phyloP scores from a whole-genome alignment of 805 yeast genomes.

The Candida awuae region DNA sequence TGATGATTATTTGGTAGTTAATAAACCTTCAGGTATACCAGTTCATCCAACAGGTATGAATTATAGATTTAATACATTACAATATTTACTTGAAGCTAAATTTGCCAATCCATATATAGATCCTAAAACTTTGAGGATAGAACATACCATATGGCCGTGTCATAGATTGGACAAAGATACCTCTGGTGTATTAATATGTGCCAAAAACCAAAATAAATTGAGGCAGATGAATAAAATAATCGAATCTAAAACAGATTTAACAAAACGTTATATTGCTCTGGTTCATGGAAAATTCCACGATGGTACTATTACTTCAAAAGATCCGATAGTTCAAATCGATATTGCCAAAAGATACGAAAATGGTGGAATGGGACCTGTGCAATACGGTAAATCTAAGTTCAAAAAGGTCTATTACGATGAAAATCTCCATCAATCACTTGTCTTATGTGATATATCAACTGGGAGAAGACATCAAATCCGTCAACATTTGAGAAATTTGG shows the following conservation, averaged over 20 bases:
- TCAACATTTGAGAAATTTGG: slow-evolving; percentile 41
- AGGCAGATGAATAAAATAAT: slow-evolving; percentile 1
- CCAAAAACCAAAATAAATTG: slow-evolving; percentile 22
- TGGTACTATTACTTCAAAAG: slow-evolving; percentile 20
- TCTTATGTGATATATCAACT: slow-evolving; percentile 34
- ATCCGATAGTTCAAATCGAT: slow-evolving; percentile 29
- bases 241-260: slow-evolving; percentile 12
- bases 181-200: slow-evolving; percentile 40
- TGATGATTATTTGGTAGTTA: slow-evolving; percentile 33
- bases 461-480: slow-evolving; percentile 50
- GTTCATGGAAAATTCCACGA: slow-evolving; percentile 34
- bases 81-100: slow-evolving; percentile 31
- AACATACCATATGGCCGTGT: slow-evolving; percentile 24
- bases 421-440: slow-evolving; percentile 27
- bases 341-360: slow-evolving; percentile 17
- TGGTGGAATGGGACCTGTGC: slow-evolving; percentile 17
- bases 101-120: not conserved
- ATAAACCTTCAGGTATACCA: slow-evolving; percentile 47
- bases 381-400: slow-evolving; percentile 17
- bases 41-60: slow-evolving; percentile 42
- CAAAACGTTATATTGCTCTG: slow-evolving; percentile 38
- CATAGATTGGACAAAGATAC: slow-evolving; percentile 45
- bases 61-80: slow-evolving; percentile 35
- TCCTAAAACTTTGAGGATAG: not conserved
- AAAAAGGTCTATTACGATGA: slow-evolving; percentile 21